These are phyloP conservation scores for Aphelidium insulamus DNA, from an alignment of 371 early-diverging fungal species.

Conservation along the genomic window DNA sequence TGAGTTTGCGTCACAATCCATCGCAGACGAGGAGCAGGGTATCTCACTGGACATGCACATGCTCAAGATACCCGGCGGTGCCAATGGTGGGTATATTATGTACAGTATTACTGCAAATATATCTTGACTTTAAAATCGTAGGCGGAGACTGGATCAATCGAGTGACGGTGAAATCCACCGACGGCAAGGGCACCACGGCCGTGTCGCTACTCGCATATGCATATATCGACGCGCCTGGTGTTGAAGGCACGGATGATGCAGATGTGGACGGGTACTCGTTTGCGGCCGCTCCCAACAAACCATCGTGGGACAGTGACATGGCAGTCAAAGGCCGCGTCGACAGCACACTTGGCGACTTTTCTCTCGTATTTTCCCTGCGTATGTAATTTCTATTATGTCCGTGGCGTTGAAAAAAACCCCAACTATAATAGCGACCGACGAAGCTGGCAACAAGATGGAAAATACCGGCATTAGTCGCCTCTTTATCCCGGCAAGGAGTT, in stretches of 20 bases:
- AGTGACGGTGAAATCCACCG: conserved; percentile 33
- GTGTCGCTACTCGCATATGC: conserved; percentile 1
- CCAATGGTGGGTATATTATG: conserved; percentile 4
- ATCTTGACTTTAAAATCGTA: conserved; percentile 5
- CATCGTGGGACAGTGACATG: not conserved
- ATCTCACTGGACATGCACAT: conserved; percentile 55
- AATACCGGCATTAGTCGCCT: too few species aligned
- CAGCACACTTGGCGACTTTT: too few species aligned
- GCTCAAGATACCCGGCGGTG: conserved; percentile 34
- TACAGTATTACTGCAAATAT: not conserved
- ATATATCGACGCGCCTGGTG: not conserved
- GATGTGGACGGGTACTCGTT: too few species aligned
- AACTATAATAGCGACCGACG: too few species aligned
- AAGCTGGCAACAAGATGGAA: too few species aligned
- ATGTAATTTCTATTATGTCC: too few species aligned
- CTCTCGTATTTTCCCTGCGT: too few species aligned
- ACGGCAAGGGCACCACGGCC: conserved; percentile 2
- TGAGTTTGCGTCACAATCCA: conserved; percentile 44
- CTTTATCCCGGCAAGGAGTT: too few species aligned
- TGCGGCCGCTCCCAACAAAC: too few species aligned
- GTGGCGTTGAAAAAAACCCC: too few species aligned
- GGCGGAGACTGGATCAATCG: conserved; percentile 74
- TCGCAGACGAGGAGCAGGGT: conserved; percentile 44
- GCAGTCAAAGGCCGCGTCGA: not conserved
- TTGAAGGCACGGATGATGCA: too few species aligned